Evolutionary conservation across 2,329 filamentous ascomycete genomes (phyloP), one percentile per base, ranked within the genome.

Genomic region (Leptographium procerum): DNA sequence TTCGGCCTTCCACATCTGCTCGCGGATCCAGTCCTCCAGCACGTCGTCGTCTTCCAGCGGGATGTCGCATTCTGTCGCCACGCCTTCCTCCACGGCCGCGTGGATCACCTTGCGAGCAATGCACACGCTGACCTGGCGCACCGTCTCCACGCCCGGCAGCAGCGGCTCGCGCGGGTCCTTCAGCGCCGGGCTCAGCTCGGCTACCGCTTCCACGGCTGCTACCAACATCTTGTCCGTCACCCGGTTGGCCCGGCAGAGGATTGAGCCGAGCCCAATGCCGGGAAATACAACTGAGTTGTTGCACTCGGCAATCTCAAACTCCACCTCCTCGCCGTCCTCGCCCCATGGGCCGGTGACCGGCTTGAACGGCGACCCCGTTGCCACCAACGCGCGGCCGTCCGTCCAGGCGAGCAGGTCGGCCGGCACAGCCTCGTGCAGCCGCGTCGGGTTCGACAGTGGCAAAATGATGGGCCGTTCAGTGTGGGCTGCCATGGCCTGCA

Each of bases 211-310:
- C 3, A 88, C 84, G 0, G 90, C 91, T 0, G 88, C 87, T 0
- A 95, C 87, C 14, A 95, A 82, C 83, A 95, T 91, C 62, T 82
- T 81, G 61, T 91, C 85, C 0, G 86, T 87, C 31, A 95, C 72
- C 0, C 84, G 76, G 14, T 74, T 77, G 3, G 86, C 78, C 16
- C 88, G 83, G 29, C 79, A 85, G 1, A 95, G 79, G 0, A 96
- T 81, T 9, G 82, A 82, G 13, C 89, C 91, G 1, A 95, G 83
- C 0, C 89, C 90, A 60, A 95, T 92, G 0, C 89, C 89, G 0
- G 90, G 90, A 70, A 95, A 95, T 19, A 87, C 87, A 36, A 88
- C 88, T 1, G 84, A 87, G 72, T 95, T 95, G 73, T 95, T 95
- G 73, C 91, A 95, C 70, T 95, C 90, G 28, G 89, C 89, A 66